Evolutionary conservation across 768 basidiomycete genomes (phyloP).

Genomic region (Ramaria rubella): DNA sequence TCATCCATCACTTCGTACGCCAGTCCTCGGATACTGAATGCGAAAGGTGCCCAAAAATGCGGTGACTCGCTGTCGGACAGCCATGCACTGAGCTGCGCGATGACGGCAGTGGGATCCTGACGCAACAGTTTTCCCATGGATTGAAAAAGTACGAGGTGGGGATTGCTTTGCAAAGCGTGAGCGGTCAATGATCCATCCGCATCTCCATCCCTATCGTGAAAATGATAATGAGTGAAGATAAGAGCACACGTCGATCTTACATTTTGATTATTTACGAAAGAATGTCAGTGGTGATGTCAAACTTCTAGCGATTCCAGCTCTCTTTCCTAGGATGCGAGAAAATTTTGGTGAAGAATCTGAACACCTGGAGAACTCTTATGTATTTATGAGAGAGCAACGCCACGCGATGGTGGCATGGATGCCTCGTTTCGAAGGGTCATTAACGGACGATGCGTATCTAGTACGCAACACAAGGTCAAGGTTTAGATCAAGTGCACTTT

Average conservation of each 20-base stretch:
- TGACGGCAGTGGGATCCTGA: conserved; percentile 12
- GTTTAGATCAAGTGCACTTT: too few relatives aligned
- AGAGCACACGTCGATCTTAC: neutral
- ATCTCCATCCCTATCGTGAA: neutral
- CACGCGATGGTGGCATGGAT: too few relatives aligned
- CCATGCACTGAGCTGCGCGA: conserved; percentile 11
- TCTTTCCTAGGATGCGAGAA: neutral
- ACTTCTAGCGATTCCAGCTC: neutral
- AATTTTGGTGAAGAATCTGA: too few relatives aligned
- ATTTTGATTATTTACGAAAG: neutral
- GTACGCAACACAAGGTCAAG: too few relatives aligned
- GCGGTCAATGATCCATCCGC: neutral
- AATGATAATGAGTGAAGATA: neutral
- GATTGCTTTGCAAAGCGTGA: neutral
- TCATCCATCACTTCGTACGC: conserved; percentile 14
- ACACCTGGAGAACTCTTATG: too few relatives aligned
- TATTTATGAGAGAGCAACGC: too few relatives aligned
- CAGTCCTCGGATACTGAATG: conserved; percentile 12
- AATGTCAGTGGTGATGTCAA: neutral
- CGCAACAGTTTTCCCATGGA: conserved; percentile 8
- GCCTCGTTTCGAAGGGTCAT: too few relatives aligned
- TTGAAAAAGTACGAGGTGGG: conserved; percentile 12
- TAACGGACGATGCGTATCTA: neutral
- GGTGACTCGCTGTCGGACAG: conserved; percentile 11
- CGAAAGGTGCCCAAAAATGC: conserved; percentile 11